phyloP scores from a whole-genome alignment of 768 basidiomycete species.

The Amylocystis lapponica region DNA sequence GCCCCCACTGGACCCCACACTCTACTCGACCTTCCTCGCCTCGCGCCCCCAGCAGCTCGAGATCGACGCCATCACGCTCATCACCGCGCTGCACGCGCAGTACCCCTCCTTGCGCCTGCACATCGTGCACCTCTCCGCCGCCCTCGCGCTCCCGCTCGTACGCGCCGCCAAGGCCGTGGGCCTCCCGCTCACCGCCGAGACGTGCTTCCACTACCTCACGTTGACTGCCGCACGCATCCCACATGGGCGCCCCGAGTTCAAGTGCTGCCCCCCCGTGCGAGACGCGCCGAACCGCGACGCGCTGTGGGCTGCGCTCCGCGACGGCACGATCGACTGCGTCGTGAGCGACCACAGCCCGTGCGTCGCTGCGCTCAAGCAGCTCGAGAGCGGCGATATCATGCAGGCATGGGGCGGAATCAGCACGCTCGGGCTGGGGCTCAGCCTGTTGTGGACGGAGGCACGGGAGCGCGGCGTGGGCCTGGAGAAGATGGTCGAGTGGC shows the following conservation, averaged over 20 bases:
- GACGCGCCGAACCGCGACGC: constrained; percentile 61
- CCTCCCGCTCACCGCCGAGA: constrained; percentile 83
- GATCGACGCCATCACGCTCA: constrained; percentile 71
- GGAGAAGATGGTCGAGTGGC: constrained; percentile 68
- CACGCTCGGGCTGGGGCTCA: constrained; percentile 84
- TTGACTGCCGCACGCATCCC: constrained; percentile 72
- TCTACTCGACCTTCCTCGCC: constrained; percentile 76
- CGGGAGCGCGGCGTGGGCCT: constrained; percentile 52
- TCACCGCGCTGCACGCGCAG: constrained; percentile 55
- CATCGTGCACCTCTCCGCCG: constrained; percentile 92
- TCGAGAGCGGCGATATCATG: constrained; percentile 79
- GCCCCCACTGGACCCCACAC: constrained; percentile 37
- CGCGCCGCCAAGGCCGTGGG: constrained; percentile 60
- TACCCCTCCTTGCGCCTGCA: constrained; percentile 77
- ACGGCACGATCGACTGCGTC: constrained; percentile 84
- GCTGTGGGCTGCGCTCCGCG: constrained; percentile 77
- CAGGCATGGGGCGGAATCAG: constrained; percentile 93
- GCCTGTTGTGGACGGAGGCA: constrained; percentile 86
- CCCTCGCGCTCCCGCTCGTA: constrained; percentile 73
- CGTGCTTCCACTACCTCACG: constrained; percentile 95
- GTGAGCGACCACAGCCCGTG: constrained; percentile 98
- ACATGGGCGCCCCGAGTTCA: constrained; percentile 76
- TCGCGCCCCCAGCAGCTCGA: constrained; percentile 84
- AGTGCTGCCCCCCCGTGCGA: constrained; percentile 95
- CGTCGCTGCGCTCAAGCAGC: constrained; percentile 70